Percentiles rank a stretch among this genome's conserved stretches.
Conservation (phyloP, 768 basidiomycete species). For the Lentinula sp. region DNA sequence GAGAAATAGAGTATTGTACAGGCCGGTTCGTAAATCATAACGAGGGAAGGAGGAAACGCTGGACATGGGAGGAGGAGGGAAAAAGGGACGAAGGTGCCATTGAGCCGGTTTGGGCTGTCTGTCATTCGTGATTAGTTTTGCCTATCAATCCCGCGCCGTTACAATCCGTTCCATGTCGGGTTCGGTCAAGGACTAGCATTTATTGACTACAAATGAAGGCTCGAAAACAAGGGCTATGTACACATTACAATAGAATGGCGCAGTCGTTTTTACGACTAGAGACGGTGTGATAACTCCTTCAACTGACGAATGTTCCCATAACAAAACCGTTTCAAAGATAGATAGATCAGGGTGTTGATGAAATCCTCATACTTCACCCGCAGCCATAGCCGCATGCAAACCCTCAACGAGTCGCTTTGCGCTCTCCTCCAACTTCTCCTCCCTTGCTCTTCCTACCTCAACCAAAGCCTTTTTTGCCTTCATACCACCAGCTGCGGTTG, state of each 20-base stretch:
- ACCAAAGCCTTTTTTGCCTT: conserved; percentile 46
- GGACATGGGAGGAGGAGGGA: background rate
- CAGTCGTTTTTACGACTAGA: background rate
- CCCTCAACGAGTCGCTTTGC: conserved; percentile 48
- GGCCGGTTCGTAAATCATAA: conserved; percentile 4
- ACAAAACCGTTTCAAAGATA: background rate
- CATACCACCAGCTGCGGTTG: conserved; percentile 3
- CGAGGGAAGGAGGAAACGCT: background rate
- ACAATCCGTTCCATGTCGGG: background rate
- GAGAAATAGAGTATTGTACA: conserved; percentile 1
- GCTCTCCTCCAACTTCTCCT: conserved; percentile 51
- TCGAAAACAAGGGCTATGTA: too few relatives aligned
- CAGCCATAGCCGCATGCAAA: conserved; percentile 35
- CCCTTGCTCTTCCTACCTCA: conserved; percentile 41
- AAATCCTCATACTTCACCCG: background rate
- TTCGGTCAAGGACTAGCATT: background rate
- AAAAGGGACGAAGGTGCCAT: background rate
- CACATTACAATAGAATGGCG: background rate
- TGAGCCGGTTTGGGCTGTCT: background rate
- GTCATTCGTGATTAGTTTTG: conserved; percentile 1
- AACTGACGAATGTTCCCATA: background rate
- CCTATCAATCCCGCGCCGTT: background rate
- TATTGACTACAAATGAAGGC: too few relatives aligned
- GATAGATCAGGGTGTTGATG: background rate
- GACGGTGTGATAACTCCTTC: too few relatives aligned